Evolutionary conservation across 768 basidiomycete species (phyloP).

Genomic region (Amanita phalloides): DNA sequence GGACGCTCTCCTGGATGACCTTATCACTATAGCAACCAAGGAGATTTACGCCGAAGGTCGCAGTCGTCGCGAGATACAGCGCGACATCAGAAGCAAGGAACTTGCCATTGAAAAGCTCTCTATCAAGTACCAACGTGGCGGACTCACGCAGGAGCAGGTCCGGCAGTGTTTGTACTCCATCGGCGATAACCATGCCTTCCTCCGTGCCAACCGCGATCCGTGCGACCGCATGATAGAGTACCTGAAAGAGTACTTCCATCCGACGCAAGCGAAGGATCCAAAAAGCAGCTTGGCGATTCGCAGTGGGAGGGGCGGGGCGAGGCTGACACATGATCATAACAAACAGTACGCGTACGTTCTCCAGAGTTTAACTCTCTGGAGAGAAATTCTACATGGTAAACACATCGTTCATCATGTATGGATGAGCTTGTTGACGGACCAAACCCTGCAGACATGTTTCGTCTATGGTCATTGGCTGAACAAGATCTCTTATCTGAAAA

Average conservation of each 20-base stretch:
- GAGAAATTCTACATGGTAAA: constrained; percentile 75
- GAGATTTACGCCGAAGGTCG: constrained; percentile 73
- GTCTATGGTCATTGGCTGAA: constrained; percentile 73
- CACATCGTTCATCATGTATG: background rate
- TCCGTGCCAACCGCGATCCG: constrained; percentile 79
- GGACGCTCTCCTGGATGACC: constrained; percentile 66
- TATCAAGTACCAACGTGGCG: constrained; percentile 44
- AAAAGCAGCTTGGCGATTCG: constrained; percentile 69
- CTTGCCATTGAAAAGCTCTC: constrained; percentile 74
- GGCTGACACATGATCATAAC: constrained; percentile 74
- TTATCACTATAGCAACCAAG: constrained; percentile 66
- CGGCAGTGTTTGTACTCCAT: constrained; percentile 81
- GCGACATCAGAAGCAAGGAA: constrained; percentile 77
- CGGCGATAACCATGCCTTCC: constrained; percentile 84
- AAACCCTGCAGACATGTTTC: constrained; percentile 65
- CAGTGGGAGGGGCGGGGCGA: constrained; percentile 70
- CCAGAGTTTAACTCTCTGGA: constrained; percentile 81
- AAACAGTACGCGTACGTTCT: constrained; percentile 82
- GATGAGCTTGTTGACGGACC: background rate
- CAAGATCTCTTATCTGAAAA: constrained; percentile 73
- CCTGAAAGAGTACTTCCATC: constrained; percentile 68
- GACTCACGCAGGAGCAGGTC: constrained; percentile 53
- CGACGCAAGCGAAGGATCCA: constrained; percentile 52
- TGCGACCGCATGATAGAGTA: constrained; percentile 78
- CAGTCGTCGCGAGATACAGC: constrained; percentile 68